Base-by-base conservation (phyloP, 2,329 filamentous ascomycete species). In the Monilinia fructigena region DNA sequence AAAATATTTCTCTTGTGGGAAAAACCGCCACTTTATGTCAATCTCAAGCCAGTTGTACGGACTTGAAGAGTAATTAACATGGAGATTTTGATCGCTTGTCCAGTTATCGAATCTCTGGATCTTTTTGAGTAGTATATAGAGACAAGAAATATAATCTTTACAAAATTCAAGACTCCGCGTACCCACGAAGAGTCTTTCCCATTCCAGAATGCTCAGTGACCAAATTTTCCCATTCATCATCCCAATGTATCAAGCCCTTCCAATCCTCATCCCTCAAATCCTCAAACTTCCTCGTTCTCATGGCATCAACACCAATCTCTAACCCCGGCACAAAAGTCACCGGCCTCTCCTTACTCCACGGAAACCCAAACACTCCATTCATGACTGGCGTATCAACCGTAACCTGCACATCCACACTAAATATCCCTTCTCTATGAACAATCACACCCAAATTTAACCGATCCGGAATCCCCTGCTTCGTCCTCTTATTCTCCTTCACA, bases 401-500 rank as follows among this genome's bases (percentile, higher is more conserved):
- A 12, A 71, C 68, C 18, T 68, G 61, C 20, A 71, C 69, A 38
- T 54, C 68, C 11, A 63, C 69, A n/a, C 52, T 42, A 45, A 70
- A 70, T 0, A 60, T 16, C 12, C 61, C 66, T 2, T 38, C 54
- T 6, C 64, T 60, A n/a, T 67, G 63, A n/a, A 69, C 64, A 26
- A 70, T 54, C 0, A 71, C 68, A 0, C 66, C 68, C 3, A 71
- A 60, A 53, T 66, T 68, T 52, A 71, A 52, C 8, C 65, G 31
- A 59, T 71, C 69, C 4, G 69, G 68, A n/a, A 71, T 71, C 0
- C 69, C 69, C 31, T 59, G 42, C 20, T 71, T 69, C 2, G 68
- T 70, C 18, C 55, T 50, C 26, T 62, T 65, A 10, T 71, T 70
- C 47, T 71, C 69, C 3, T 59, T 40, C 28, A 71, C 26, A 40